Evolutionary conservation across 805 yeast species (phyloP).

Genomic region (Yamadazyma nakazawae): DNA sequence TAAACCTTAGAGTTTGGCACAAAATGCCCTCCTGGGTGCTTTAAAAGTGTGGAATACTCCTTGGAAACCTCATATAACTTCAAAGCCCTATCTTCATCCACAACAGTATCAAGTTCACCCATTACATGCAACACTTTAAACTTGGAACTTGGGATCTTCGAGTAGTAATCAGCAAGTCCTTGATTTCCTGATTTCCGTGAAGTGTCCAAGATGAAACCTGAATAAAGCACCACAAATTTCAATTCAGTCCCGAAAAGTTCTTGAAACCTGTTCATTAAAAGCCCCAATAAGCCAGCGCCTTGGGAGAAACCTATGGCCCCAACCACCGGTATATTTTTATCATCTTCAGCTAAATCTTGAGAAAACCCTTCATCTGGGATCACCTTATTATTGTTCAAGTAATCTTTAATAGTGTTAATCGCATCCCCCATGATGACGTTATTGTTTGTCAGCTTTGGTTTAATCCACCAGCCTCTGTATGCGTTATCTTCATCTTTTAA

Average conservation of each 20-base stretch:
- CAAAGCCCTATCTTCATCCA: constrained; percentile 67
- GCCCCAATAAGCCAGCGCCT: constrained; percentile 86
- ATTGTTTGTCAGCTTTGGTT: constrained; percentile 42
- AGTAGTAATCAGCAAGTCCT: constrained; percentile 22
- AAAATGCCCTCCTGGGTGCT: constrained; percentile 96
- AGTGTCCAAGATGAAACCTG: constrained; percentile 52
- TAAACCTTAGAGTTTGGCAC: constrained; percentile 78
- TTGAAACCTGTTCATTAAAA: constrained; percentile 58
- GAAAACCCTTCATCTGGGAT: constrained; percentile 26
- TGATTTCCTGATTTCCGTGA: constrained; percentile 23
- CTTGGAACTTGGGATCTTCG: constrained; percentile 3
- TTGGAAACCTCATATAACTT: constrained; percentile 43
- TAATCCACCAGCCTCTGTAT: constrained; percentile 76
- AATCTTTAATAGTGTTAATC: constrained; percentile 44
- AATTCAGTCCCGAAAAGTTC: constrained; percentile 48
- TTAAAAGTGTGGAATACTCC: constrained; percentile 55
- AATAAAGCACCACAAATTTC: constrained; percentile 72
- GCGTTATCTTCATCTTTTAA: constrained; percentile 29
- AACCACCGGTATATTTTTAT: constrained; percentile 56
- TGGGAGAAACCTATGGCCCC: constrained; percentile 92
- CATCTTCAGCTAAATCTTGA: constrained; percentile 20
- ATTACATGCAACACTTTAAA: constrained; percentile 61
- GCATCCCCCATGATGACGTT: constrained; percentile 49
- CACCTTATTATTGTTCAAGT: constrained; percentile 56
- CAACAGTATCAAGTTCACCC: constrained; percentile 87